Evolutionary conservation across 202 grass and related monocot species (phyloP).

Genomic region (Zoysia matrella): DNA sequence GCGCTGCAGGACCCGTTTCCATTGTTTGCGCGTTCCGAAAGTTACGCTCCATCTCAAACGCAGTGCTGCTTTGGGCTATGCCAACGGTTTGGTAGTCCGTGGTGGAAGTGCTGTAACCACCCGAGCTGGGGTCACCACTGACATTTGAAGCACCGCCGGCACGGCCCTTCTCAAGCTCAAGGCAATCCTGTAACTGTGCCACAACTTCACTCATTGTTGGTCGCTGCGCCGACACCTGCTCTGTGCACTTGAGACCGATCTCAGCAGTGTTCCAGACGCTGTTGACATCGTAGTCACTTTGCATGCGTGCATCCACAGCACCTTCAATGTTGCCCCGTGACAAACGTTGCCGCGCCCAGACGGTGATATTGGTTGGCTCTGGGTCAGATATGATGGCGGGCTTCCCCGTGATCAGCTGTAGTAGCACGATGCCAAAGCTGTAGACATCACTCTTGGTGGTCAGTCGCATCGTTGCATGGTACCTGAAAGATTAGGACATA

Average conservation of each 20-base stretch:
- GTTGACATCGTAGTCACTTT: conserved; percentile 52
- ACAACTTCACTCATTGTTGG: conserved; percentile 60
- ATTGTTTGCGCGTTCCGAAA: conserved; percentile 4
- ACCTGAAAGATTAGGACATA: conserved; percentile 28
- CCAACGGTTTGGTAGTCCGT: background rate
- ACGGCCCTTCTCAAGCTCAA: conserved; percentile 34
- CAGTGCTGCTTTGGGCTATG: conserved; percentile 26
- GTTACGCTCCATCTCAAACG: conserved; percentile 35
- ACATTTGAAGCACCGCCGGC: background rate
- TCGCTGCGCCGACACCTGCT: background rate
- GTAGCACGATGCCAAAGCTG: conserved; percentile 48
- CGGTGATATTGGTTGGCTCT: conserved; percentile 7
- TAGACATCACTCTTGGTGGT: conserved; percentile 54
- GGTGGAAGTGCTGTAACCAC: conserved; percentile 13
- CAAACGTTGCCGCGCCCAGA: conserved; percentile 47
- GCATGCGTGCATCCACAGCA: conserved; percentile 44
- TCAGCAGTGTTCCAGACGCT: conserved; percentile 56
- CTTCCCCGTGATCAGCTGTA: conserved; percentile 49
- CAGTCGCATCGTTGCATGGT: conserved; percentile 34
- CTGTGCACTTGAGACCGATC: conserved; percentile 56
- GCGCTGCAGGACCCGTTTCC: conserved; percentile 18
- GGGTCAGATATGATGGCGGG: conserved; percentile 28
- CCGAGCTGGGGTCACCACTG: background rate
- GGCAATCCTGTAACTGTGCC: conserved; percentile 56
- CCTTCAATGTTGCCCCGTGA: conserved; percentile 50